phyloP scores from a whole-genome alignment of 2,329 filamentous ascomycete species.

The Aspergillus amoenus region DNA sequence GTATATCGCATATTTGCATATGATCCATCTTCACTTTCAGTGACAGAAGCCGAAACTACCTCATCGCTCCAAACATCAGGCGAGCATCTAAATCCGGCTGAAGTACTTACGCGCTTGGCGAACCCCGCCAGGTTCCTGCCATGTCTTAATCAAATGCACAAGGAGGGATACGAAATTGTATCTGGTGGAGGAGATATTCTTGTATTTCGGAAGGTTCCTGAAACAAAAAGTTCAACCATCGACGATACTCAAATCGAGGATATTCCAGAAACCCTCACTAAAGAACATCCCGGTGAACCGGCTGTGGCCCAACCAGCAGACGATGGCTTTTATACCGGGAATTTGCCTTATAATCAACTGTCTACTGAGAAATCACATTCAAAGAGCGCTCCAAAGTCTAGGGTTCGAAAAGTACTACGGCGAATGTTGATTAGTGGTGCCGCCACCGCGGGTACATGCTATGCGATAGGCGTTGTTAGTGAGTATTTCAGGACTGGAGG shows the following conservation, averaged over 20 bases:
- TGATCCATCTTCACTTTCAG: constrained; percentile 30
- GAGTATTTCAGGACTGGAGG: constrained; percentile 46
- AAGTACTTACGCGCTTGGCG: constrained; percentile 38
- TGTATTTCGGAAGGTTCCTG: constrained; percentile 33
- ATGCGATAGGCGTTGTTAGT: constrained; percentile 40
- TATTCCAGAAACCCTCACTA: neutral
- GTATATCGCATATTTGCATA: constrained; percentile 40
- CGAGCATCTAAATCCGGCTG: constrained; percentile 27
- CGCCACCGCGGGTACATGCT: constrained; percentile 39
- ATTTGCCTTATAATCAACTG: neutral
- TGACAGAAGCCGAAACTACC: constrained; percentile 33
- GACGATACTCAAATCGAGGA: neutral
- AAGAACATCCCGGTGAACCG: neutral
- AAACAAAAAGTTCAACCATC: neutral
- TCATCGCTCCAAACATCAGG: constrained; percentile 29
- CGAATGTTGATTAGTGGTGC: constrained; percentile 37
- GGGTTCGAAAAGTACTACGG: constrained; percentile 24
- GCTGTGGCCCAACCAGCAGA: neutral
- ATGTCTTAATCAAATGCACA: constrained; percentile 38
- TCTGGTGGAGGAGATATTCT: constrained; percentile 44
- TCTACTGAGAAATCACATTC: neutral
- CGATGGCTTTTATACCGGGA: neutral
- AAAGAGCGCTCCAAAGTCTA: neutral
- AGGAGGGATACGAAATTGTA: constrained; percentile 44
- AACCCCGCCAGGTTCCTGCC: constrained; percentile 43